Evolutionary conservation across 805 yeast genomes (phyloP).

Genomic region (Dipodascopsis uninucleata): DNA sequence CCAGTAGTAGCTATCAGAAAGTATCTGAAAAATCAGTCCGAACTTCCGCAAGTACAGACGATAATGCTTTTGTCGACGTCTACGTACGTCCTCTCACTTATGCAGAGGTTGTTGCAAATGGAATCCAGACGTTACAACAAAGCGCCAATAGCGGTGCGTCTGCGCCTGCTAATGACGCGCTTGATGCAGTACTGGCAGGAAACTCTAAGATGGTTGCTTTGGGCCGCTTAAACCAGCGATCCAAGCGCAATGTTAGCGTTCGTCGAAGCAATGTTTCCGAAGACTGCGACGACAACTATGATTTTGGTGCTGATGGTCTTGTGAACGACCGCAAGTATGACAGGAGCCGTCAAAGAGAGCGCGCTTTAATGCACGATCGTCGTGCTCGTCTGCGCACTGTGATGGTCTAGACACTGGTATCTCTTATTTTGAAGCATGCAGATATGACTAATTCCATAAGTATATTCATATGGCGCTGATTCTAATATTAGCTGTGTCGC

Average conservation of each 20-base stretch:
- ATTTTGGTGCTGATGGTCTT: conserved; percentile 1
- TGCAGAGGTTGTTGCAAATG: conserved; percentile 14
- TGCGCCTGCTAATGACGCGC: too few relatives aligned
- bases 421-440: too few relatives aligned
- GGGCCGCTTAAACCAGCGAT: too few relatives aligned
- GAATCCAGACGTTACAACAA: conserved; percentile 4
- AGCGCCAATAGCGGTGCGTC: not conserved
- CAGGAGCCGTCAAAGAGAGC: conserved; percentile 14
- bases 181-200: too few relatives aligned
- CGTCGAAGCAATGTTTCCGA: conserved; percentile 1
- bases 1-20: too few relatives aligned
- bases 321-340: conserved; percentile 9
- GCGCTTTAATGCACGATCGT: conserved; percentile 4
- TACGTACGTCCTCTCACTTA: conserved; percentile 16
- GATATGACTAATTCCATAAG: too few relatives aligned
- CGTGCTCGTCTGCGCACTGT: conserved; percentile 14
- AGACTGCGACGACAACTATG: conserved; percentile 9
- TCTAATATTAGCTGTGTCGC: too few relatives aligned
- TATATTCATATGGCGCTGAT: too few relatives aligned
- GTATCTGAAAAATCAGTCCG: too few relatives aligned
- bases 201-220: too few relatives aligned
- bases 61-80: conserved; percentile 15
- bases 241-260: conserved; percentile 6
- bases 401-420: conserved; percentile 5
- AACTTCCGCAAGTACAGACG: too few relatives aligned